These are phyloP conservation scores for Hyparrhenia diplandra DNA, from an alignment of 176 grass and related monocot species.

Conservation along the genomic window DNA sequence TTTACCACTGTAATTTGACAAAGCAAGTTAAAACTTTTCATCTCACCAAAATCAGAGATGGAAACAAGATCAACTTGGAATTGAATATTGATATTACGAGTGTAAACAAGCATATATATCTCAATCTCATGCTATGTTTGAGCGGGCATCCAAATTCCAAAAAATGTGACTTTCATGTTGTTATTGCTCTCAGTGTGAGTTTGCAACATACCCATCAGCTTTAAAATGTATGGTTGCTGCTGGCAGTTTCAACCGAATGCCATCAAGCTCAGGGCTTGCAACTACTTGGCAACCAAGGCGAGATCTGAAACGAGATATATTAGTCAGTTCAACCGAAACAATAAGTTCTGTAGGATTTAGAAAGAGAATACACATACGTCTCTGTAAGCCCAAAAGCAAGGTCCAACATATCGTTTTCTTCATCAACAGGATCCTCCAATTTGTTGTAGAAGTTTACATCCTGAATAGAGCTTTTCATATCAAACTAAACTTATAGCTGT, in stretches of 20 bases:
- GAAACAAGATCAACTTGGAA: background rate
- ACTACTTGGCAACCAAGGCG: conserved; percentile 90
- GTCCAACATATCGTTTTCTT: conserved; percentile 99
- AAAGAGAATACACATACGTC: conserved; percentile 44
- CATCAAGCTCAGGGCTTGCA: conserved; percentile 85
- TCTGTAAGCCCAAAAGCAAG: conserved; percentile 89
- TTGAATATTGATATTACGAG: no score
- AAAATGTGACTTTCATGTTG: background rate
- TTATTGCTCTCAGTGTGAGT: conserved; percentile 54
- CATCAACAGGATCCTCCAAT: conserved; percentile 79
- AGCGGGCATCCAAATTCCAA: background rate
- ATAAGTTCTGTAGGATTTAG: conserved; percentile 6
- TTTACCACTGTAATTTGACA: background rate
- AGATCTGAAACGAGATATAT: conserved; percentile 46
- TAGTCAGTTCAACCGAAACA: conserved; percentile 20
- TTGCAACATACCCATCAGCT: conserved; percentile 62
- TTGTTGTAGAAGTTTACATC: conserved; percentile 86
- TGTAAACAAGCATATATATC: background rate
- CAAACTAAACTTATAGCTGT: conserved; percentile 15
- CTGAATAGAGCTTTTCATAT: conserved; percentile 45
- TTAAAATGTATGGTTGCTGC: conserved; percentile 66
- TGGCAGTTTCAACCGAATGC: conserved; percentile 66
- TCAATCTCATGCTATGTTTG: conserved; percentile 19
- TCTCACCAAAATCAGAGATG: conserved; percentile 11
- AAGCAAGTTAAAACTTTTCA: conserved; percentile 1